A percentile compares a stretch with the other conserved stretches of the same genome.
phyloP scores from a whole-genome alignment of 768 basidiomycete species.

The Lepiota venenata region DNA sequence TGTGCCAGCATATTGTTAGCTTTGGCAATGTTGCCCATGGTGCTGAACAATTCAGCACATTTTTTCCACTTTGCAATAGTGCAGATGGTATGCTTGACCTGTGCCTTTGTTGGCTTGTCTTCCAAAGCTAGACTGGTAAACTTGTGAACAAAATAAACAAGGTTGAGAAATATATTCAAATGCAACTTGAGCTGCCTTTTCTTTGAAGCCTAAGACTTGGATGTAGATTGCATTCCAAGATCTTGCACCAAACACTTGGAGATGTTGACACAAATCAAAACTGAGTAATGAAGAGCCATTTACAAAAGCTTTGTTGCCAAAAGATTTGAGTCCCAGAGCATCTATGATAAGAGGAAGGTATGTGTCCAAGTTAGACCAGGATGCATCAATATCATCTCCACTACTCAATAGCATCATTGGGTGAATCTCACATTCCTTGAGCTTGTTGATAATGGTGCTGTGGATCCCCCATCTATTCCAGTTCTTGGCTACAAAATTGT shows the following conservation, averaged over 20 bases:
- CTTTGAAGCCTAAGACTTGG: not conserved
- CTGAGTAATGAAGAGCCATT: not conserved
- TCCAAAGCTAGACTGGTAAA: no score
- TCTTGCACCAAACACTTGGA: not conserved
- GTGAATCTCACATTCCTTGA: conserved; percentile 13
- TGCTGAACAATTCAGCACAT: not conserved
- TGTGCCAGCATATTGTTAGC: no score
- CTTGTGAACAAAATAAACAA: no score
- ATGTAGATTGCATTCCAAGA: not conserved
- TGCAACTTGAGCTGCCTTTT: not conserved
- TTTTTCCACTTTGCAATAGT: not conserved
- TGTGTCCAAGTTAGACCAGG: not conserved
- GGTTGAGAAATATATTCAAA: not conserved
- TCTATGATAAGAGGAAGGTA: not conserved
- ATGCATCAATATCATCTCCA: not conserved
- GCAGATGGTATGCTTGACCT: not conserved
- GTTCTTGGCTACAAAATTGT: conserved; percentile 7
- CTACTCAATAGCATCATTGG: conserved; percentile 12
- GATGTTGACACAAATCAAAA: not conserved
- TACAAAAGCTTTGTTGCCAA: conserved; percentile 2
- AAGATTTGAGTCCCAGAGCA: not conserved
- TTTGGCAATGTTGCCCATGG: no score
- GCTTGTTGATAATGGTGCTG: conserved; percentile 5
- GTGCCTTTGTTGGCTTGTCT: not conserved
- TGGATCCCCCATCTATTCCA: conserved; percentile 17